Evolutionary conservation across 116 monocot species (phyloP).

Genomic region (Trichopus zeylanicus): DNA sequence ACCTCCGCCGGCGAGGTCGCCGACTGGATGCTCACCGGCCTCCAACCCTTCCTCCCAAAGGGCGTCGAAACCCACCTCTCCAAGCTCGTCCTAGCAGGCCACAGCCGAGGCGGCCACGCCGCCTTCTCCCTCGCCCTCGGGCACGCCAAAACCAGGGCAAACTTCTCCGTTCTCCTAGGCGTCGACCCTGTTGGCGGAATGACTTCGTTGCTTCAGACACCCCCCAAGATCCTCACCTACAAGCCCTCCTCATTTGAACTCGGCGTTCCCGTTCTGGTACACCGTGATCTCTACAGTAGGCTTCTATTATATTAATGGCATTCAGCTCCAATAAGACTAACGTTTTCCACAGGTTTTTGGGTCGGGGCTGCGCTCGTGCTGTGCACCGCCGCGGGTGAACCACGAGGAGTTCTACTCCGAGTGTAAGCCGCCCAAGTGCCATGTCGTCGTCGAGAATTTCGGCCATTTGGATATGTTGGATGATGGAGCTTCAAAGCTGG

Average conservation of each 20-base stretch:
- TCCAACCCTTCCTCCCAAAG: neutral
- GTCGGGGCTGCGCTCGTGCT: no score
- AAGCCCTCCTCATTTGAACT: conserved; percentile 21
- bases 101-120: conserved; percentile 7
- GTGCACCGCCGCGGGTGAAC: conserved; percentile 41
- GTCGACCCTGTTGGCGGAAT: conserved; percentile 55
- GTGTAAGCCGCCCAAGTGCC: conserved; percentile 17
- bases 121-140: conserved; percentile 6
- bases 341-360: no score
- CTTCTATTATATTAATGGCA: no score
- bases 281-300: no score
- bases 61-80: neutral
- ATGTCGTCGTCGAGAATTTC: conserved; percentile 45
- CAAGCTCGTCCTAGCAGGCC: neutral
- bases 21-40: neutral
- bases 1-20: neutral
- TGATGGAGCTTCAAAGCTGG: conserved; percentile 29
- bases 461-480: conserved; percentile 52
- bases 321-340: no score
- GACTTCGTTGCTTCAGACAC: conserved; percentile 24
- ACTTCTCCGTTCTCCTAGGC: conserved; percentile 36
- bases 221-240: conserved; percentile 37
- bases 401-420: conserved; percentile 41
- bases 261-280: conserved; percentile 29
- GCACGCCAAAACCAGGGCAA: conserved; percentile 11